phyloP scores from a whole-genome alignment of 495 filamentous ascomycete genomes.

The Acidiella bohemica region DNA sequence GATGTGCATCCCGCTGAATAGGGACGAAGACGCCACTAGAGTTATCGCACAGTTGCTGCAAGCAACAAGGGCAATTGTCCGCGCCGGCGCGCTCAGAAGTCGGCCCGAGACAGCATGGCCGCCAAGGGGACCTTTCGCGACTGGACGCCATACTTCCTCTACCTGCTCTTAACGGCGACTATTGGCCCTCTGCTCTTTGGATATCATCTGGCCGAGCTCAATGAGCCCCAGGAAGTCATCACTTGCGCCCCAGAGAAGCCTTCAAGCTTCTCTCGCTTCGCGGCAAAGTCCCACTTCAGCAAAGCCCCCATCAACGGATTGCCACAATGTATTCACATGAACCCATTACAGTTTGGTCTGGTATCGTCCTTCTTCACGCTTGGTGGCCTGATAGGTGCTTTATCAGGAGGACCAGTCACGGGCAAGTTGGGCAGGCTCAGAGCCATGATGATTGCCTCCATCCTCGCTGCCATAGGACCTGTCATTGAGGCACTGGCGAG shows the following conservation, averaged over 20 bases:
- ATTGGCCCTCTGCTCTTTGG: slow-evolving; percentile 85
- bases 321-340: slow-evolving; percentile 80
- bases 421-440: slow-evolving; percentile 58
- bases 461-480: slow-evolving; percentile 66
- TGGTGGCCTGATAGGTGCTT: slow-evolving; percentile 72
- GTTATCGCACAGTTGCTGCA: too few relatives aligned
- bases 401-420: slow-evolving; percentile 60
- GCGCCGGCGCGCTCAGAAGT: too few relatives aligned
- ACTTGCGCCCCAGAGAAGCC: slow-evolving; percentile 54
- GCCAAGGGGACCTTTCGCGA: slow-evolving; percentile 5
- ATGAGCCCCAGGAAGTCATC: slow-evolving; percentile 81
- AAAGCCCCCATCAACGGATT: too few relatives aligned
- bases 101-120: not conserved
- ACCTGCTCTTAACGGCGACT: slow-evolving; percentile 27
- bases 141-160: slow-evolving; percentile 30
- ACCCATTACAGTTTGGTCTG: slow-evolving; percentile 56
- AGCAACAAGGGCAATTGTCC: too few relatives aligned
- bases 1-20: too few relatives aligned
- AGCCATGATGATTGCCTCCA: slow-evolving; percentile 55
- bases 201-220: slow-evolving; percentile 87
- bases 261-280: slow-evolving; percentile 33
- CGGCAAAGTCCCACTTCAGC: slow-evolving; percentile 30
- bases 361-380: slow-evolving; percentile 85
- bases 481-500: slow-evolving; percentile 55
- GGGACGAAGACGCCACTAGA: too few relatives aligned